These are phyloP conservation scores for Neckera pumila DNA, from an alignment of 225 moss, liverwort and hornwort species.

Conservation along the genomic window DNA sequence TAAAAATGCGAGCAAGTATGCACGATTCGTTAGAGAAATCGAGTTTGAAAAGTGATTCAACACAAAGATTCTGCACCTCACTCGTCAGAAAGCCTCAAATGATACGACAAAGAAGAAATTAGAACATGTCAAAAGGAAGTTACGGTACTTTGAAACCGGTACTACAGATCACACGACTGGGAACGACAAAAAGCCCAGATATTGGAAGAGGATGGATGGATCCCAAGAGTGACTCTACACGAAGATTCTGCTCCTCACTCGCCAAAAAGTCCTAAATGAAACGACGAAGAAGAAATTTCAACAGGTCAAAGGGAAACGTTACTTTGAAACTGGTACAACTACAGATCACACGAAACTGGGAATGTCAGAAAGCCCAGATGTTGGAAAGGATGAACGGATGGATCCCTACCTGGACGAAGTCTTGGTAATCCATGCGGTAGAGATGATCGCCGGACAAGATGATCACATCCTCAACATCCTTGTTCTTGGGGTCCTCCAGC, in stretches of 20 bases:
- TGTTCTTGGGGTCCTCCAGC: slow-evolving; percentile 81
- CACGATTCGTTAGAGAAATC: neutral
- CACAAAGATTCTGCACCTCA: neutral
- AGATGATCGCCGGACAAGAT: slow-evolving; percentile 87
- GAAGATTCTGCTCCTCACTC: neutral
- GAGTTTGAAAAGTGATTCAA: neutral
- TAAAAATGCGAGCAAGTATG: neutral
- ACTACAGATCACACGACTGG: neutral
- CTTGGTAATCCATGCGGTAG: slow-evolving; percentile 93
- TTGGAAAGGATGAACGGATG: neutral
- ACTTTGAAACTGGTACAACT: neutral
- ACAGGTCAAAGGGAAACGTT: neutral
- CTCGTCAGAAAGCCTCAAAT: neutral
- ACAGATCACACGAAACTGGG: neutral
- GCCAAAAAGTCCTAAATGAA: neutral
- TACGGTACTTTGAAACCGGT: neutral
- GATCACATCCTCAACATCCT: slow-evolving; percentile 66
- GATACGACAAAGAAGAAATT: neutral
- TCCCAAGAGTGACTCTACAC: too few relatives aligned
- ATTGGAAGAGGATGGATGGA: too few relatives aligned
- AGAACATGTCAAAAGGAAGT: neutral
- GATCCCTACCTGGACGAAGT: slow-evolving; percentile 57
- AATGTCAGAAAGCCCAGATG: neutral
- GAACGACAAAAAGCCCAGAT: neutral
- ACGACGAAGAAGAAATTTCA: neutral